Conservation (phyloP, 495 filamentous ascomycete genomes). For the Tuber borchii region DNA sequence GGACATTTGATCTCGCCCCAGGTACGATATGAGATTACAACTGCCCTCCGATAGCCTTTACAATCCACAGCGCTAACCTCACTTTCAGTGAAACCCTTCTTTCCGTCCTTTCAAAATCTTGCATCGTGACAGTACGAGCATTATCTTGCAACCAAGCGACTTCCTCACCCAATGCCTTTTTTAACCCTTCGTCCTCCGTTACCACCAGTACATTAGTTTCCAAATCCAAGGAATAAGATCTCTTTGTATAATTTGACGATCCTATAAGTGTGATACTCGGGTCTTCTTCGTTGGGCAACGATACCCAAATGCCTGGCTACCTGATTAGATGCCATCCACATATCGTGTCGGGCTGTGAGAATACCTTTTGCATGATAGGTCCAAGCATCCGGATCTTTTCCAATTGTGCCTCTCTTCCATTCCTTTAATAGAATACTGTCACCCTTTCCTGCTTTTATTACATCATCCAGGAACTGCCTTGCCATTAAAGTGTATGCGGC, state of each 20-base stretch:
- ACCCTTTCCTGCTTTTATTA: constrained; percentile 56
- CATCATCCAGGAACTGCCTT: constrained; percentile 67
- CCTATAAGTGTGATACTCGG: constrained; percentile 80
- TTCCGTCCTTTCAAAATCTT: constrained; percentile 73
- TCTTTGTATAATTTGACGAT: constrained; percentile 90
- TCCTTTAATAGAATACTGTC: constrained; percentile 66
- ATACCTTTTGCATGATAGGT: constrained; percentile 90
- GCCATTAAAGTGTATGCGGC: constrained; percentile 85
- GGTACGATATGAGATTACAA: constrained; percentile 11
- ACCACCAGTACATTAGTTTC: constrained; percentile 80
- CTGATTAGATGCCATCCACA: not conserved
- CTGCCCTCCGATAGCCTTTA: constrained; percentile 34
- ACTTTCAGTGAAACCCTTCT: constrained; percentile 80
- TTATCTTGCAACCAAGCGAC: constrained; percentile 68
- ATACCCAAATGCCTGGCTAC: constrained; percentile 66
- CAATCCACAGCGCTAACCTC: constrained; percentile 80
- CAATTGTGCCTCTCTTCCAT: constrained; percentile 64
- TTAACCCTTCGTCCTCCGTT: constrained; percentile 68
- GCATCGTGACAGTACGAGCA: constrained; percentile 57
- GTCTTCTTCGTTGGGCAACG: constrained; percentile 53
- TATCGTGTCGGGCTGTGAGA: not conserved
- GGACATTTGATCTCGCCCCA: too few relatives aligned
- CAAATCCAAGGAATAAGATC: constrained; percentile 84
- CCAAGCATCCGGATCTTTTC: constrained; percentile 67
- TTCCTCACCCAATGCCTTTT: constrained; percentile 66